Evolutionary conservation across 2,329 filamentous ascomycete genomes (phyloP).

Genomic region (Gaeumannomyces tritici): DNA sequence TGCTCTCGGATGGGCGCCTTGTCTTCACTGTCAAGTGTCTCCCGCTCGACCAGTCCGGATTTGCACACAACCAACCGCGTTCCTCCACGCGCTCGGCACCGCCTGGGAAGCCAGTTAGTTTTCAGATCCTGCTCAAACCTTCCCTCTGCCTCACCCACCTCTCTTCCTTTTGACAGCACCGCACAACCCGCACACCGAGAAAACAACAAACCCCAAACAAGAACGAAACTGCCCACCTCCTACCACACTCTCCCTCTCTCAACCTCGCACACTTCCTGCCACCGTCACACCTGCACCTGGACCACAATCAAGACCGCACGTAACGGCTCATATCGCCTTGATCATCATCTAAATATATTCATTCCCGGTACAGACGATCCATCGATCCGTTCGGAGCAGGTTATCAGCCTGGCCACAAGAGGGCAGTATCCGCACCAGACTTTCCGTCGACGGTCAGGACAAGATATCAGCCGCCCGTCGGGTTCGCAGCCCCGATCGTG

Average conservation of each 20-base stretch:
- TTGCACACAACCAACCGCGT: no score
- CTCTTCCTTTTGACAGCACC: no score
- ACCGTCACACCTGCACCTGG: neutral
- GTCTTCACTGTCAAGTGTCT: neutral
- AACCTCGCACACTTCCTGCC: neutral
- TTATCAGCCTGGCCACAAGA: conserved; percentile 27
- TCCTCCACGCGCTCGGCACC: no score
- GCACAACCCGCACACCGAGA: no score
- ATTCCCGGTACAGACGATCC: conserved; percentile 10
- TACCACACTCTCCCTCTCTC: neutral
- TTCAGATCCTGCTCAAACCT: neutral
- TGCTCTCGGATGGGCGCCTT: neutral
- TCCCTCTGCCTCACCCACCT: neutral
- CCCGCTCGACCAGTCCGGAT: neutral
- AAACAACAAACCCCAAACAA: no score
- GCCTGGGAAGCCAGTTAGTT: neutral
- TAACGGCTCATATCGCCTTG: neutral
- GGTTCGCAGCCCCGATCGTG: conserved; percentile 4
- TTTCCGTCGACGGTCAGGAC: conserved; percentile 21
- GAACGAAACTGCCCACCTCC: no score
- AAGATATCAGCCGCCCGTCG: neutral
- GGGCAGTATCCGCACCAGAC: conserved; percentile 39
- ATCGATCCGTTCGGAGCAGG: neutral
- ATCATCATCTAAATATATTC: neutral
- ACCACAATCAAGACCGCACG: neutral